Percentiles rank a stretch among this genome's conserved stretches.
These are phyloP conservation scores for Cystoisospora suis DNA, from an alignment of 169 alveolate species.

Conservation along the genomic window DNA sequence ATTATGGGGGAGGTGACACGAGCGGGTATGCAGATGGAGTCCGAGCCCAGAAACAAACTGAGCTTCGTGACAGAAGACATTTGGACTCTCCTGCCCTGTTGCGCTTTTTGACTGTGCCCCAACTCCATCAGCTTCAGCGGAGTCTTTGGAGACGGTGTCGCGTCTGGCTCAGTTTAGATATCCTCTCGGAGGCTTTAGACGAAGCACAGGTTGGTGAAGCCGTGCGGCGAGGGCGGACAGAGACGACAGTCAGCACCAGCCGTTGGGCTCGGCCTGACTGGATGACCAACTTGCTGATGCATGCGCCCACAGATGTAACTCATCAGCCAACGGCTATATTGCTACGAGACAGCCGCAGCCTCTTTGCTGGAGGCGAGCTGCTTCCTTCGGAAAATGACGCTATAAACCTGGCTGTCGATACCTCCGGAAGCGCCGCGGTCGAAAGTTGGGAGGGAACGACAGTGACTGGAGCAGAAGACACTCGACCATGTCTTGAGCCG, in stretches of 20 bases:
- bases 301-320: constrained; percentile 31
- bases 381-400: neutral
- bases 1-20: no score
- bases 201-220: neutral
- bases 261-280: constrained; percentile 5
- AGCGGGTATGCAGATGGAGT: no score
- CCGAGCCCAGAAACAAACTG: no score
- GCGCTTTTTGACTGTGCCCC: neutral
- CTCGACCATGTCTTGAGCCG: no score
- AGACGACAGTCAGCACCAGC: constrained; percentile 27
- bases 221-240: constrained; percentile 1
- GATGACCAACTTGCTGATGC: constrained; percentile 17
- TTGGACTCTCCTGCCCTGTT: constrained; percentile 14
- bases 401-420: neutral
- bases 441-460: neutral
- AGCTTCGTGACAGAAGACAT: no score
- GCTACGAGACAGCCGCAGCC: neutral
- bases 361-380: constrained; percentile 2
- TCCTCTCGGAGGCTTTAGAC: constrained; percentile 4
- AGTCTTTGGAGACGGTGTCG: constrained; percentile 9
- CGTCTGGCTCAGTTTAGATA: neutral
- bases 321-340: neutral
- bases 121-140: constrained; percentile 13
- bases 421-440: neutral
- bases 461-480: neutral